A percentile compares a stretch with the other conserved stretches of the same genome.
These are phyloP conservation scores for Rosa multiflora DNA, from an alignment of 306 rosid species.

Conservation along the genomic window DNA sequence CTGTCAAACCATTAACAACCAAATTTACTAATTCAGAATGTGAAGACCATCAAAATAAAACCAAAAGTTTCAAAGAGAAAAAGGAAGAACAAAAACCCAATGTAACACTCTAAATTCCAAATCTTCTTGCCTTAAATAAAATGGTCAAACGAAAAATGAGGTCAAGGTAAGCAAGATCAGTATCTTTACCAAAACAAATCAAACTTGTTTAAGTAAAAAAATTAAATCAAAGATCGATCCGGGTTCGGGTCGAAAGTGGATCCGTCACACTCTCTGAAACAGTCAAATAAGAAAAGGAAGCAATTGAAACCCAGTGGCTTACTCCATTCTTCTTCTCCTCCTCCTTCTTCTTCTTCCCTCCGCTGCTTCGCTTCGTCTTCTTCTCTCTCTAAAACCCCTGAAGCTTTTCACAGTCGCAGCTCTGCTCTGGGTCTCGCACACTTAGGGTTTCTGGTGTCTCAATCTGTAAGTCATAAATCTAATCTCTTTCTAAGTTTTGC, in stretches of 20 bases:
- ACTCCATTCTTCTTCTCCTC: conserved; percentile 3
- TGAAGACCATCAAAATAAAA: background rate
- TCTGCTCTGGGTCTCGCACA: conserved; percentile 1
- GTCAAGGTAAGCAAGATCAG: background rate
- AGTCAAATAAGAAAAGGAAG: conserved; percentile 17
- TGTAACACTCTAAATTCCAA: background rate
- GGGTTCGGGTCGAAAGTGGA: conserved; percentile 1
- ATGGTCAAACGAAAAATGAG: background rate
- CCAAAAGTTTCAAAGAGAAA: background rate
- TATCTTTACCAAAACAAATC: background rate
- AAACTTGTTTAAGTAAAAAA: background rate
- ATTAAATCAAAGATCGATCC: background rate
- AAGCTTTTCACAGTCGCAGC: conserved; percentile 6
- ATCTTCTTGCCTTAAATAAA: background rate
- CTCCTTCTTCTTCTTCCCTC: conserved; percentile 5
- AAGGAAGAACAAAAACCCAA: background rate
- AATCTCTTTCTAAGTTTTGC: background rate
- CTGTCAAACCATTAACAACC: conserved; percentile 1
- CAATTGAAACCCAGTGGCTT: conserved; percentile 27
- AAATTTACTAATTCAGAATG: background rate
- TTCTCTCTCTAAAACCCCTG: background rate
- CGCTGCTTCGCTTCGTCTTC: background rate
- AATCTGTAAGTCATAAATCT: conserved; percentile 32
- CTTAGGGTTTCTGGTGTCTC: background rate
- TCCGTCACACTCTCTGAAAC: conserved; percentile 6